A percentile compares a stretch with the other conserved stretches of the same genome.
Conservation (phyloP, 2,329 filamentous ascomycete genomes). For the Sporothrix globosa region DNA sequence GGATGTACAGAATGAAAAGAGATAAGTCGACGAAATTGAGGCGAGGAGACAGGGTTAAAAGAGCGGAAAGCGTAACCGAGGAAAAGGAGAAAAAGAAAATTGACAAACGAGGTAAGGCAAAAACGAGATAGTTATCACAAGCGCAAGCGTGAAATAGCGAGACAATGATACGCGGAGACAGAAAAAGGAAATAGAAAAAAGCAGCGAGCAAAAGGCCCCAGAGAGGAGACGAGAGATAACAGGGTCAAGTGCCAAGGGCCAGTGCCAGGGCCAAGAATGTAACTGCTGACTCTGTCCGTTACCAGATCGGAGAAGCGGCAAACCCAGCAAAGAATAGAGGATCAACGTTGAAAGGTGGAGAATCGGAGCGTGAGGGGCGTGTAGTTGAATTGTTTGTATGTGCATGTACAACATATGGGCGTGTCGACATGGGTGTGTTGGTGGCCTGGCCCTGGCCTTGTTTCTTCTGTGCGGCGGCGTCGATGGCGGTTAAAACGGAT, state of each 20-base stretch:
- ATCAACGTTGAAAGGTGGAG: constrained; percentile 14
- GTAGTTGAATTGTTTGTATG: background rate
- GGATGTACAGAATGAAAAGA: background rate
- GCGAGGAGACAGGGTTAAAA: background rate
- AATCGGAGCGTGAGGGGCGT: constrained; percentile 5
- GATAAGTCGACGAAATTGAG: background rate
- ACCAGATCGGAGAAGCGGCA: constrained; percentile 27
- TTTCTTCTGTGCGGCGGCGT: constrained; percentile 15
- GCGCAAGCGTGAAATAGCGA: constrained; percentile 24
- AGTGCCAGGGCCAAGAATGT: background rate
- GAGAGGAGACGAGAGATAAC: constrained; percentile 12
- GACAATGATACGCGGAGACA: constrained; percentile 3
- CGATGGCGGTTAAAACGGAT: constrained; percentile 21
- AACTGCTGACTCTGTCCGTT: background rate
- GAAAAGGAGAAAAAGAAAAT: background rate
- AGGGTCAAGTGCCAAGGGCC: background rate
- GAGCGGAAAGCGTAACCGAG: background rate
- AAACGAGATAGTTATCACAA: constrained; percentile 8
- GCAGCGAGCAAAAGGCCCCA: background rate
- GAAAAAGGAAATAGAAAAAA: background rate
- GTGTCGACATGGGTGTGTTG: background rate
- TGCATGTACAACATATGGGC: background rate
- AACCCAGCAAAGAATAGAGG: constrained; percentile 15
- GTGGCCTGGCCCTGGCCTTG: background rate
- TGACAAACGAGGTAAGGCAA: background rate